Percentiles rank a stretch among this genome's conserved stretches.
phyloP scores from a whole-genome alignment of 192 early-diverging fungal species.

The Coemansia sp. region DNA sequence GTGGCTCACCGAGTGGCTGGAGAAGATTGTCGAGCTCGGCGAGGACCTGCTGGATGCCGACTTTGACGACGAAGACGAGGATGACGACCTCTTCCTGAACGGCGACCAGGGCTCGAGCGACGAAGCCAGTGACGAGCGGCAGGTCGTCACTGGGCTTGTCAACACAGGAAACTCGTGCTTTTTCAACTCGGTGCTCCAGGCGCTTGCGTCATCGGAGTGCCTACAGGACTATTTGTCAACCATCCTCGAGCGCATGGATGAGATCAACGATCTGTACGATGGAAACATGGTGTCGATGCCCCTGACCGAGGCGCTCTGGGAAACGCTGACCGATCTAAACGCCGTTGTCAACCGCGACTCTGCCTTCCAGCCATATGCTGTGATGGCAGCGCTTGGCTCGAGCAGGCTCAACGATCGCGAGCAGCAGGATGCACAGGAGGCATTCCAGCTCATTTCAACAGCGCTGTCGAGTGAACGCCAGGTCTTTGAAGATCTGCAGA shows the following conservation, averaged over 20 bases:
- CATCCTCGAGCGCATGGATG: constrained; percentile 54
- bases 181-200: constrained; percentile 90
- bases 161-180: constrained; percentile 95
- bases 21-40: constrained; percentile 50
- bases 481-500: constrained; percentile 29
- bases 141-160: constrained; percentile 69
- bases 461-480: constrained; percentile 64
- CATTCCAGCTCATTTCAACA: constrained; percentile 77
- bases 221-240: constrained; percentile 49
- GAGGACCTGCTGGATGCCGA: constrained; percentile 46
- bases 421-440: constrained; percentile 89
- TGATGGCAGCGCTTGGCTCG: constrained; percentile 63
- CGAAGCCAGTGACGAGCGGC: constrained; percentile 33
- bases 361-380: constrained; percentile 63
- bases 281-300: constrained; percentile 38
- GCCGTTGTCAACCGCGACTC: constrained; percentile 42
- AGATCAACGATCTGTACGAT: constrained; percentile 36
- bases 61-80: constrained; percentile 46
- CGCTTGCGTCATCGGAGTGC: constrained; percentile 54
- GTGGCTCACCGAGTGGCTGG: constrained; percentile 47
- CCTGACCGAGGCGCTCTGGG: constrained; percentile 55
- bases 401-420: constrained; percentile 65
- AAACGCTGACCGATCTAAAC: constrained; percentile 55
- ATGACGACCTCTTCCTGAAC: constrained; percentile 32
- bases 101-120: constrained; percentile 37